Evolutionary conservation across 495 filamentous ascomycete genomes (phyloP).

Genomic region (Pseudoneurospora amorphoporcata): DNA sequence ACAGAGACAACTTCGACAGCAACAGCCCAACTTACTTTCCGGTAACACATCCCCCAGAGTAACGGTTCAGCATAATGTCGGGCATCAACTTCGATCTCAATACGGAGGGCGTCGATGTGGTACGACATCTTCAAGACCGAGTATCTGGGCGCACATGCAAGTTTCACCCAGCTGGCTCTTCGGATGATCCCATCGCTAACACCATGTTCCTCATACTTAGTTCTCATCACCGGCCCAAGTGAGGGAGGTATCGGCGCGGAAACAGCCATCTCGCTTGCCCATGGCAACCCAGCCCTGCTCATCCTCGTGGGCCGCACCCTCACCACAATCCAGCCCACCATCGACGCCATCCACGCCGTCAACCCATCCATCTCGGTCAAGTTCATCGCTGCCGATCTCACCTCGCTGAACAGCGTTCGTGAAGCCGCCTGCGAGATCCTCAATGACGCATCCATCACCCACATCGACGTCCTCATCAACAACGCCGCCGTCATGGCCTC

Average conservation of each 20-base stretch:
- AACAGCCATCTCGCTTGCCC: constrained; percentile 35
- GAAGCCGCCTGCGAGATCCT: constrained; percentile 39
- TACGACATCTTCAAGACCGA: constrained; percentile 24
- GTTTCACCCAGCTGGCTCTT: constrained; percentile 2
- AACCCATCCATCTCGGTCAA: constrained; percentile 26
- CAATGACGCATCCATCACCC: constrained; percentile 31
- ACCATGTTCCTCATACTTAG: constrained; percentile 2
- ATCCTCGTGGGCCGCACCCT: constrained; percentile 35
- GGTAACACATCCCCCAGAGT: not conserved
- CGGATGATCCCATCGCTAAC: not conserved
- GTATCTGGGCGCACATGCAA: constrained; percentile 31
- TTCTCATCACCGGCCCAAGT: constrained; percentile 43
- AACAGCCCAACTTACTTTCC: not conserved
- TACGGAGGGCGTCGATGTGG: constrained; percentile 26
- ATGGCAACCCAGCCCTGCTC: constrained; percentile 29
- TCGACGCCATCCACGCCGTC: constrained; percentile 29
- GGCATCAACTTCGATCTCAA: constrained; percentile 4
- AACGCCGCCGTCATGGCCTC: constrained; percentile 58
- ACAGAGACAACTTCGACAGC: not conserved
- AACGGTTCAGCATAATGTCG: not conserved
- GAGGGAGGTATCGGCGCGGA: constrained; percentile 35
- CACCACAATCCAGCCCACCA: constrained; percentile 28
- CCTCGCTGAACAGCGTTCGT: constrained; percentile 37
- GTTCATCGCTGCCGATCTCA: constrained; percentile 39
- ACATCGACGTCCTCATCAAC: constrained; percentile 58